Evolutionary conservation across 495 filamentous ascomycete species (phyloP).

Genomic region (Lepidopterella palustris): DNA sequence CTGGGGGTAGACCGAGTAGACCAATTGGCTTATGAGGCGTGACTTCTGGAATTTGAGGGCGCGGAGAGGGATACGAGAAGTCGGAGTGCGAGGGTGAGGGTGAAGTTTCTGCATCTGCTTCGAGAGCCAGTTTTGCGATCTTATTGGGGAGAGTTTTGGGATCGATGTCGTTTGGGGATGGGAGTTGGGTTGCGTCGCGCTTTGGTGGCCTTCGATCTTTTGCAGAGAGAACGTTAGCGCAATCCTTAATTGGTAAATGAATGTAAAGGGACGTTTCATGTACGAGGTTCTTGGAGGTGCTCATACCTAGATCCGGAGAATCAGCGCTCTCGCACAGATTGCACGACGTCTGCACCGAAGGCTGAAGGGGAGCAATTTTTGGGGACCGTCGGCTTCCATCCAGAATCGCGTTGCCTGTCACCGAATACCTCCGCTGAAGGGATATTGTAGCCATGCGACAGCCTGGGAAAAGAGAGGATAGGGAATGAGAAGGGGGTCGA

Average conservation of each 20-base stretch:
- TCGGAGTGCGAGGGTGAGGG: too few species aligned
- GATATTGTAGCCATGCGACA: not conserved
- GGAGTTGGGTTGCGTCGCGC: constrained; percentile 22
- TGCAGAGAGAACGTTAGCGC: not conserved
- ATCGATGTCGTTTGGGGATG: constrained; percentile 21
- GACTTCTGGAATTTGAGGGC: not conserved
- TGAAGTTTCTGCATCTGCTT: not conserved
- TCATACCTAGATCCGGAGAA: not conserved
- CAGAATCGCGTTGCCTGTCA: constrained; percentile 23
- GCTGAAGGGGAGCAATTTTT: not conserved
- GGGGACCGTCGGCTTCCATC: constrained; percentile 11
- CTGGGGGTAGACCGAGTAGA: constrained; percentile 22
- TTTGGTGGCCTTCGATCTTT: constrained; percentile 15
- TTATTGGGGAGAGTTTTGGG: constrained; percentile 18
- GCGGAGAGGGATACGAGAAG: not conserved
- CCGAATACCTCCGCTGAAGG: constrained; percentile 22
- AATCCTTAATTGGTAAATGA: too few species aligned
- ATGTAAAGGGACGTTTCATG: too few species aligned
- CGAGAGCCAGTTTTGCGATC: constrained; percentile 15
- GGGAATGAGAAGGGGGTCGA: not conserved
- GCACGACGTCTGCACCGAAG: not conserved
- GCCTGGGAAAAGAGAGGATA: not conserved
- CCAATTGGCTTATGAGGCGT: not conserved
- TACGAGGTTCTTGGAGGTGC: too few species aligned
- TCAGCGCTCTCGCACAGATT: not conserved